Evolutionary conservation across 2,329 filamentous ascomycete species (phyloP).

Genomic region (Diplodia sapinea): DNA sequence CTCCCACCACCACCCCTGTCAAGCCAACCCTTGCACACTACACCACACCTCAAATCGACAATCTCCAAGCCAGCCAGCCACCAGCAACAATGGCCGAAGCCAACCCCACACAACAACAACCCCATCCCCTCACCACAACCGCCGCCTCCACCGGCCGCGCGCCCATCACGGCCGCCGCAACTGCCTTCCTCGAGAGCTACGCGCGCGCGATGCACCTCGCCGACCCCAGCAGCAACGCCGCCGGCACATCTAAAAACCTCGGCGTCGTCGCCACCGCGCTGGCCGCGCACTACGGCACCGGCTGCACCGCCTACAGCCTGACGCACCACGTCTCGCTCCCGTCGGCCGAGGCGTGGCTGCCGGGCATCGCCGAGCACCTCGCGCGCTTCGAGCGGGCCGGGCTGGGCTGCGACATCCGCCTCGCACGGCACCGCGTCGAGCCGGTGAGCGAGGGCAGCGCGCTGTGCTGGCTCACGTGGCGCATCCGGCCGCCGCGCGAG

Average conservation of each 20-base stretch:
- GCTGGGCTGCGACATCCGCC: background rate
- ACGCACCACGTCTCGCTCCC: background rate
- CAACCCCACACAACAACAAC: background rate
- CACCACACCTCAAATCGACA: background rate
- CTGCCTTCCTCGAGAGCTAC: slow-evolving; percentile 3
- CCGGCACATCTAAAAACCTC: background rate
- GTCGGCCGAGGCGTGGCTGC: background rate
- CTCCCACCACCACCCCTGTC: background rate
- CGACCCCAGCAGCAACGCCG: no score
- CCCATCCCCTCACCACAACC: background rate
- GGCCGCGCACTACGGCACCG: slow-evolving; percentile 7
- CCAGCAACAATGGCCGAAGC: no score
- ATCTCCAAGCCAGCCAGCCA: no score
- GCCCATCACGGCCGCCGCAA: background rate
- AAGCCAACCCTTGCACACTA: background rate
- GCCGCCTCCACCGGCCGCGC: background rate
- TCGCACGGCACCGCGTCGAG: background rate
- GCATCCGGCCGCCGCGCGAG: background rate
- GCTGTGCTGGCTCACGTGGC: slow-evolving; percentile 15
- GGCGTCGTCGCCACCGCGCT: background rate
- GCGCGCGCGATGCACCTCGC: slow-evolving; percentile 8
- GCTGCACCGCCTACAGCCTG: background rate
- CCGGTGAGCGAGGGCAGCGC: slow-evolving; percentile 4
- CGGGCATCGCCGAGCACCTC: background rate
- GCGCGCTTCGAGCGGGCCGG: slow-evolving; percentile 6